Base-by-base conservation (phyloP, 306 rosid species). In the Vigna trinervia region DNA sequence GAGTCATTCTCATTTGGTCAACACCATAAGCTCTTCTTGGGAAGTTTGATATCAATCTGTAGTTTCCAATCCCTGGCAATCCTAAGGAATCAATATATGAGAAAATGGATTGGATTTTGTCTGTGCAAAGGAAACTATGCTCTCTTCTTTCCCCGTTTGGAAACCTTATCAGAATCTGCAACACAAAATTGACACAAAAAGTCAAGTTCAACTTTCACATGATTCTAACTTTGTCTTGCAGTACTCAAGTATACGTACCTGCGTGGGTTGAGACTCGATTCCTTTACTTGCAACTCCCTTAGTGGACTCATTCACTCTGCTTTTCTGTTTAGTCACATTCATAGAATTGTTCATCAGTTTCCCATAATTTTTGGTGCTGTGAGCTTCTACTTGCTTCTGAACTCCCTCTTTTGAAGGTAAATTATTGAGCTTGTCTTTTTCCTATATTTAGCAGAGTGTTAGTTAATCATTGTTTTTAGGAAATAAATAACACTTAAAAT, bases 81-180 rank as follows among this genome's bases (percentile, higher is more conserved):
- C 85, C 84, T 69, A 93, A 60, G 68, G 98, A 91, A 76, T 91
- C 86, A 0, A 93, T 83, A 84, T 82, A 89, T 61, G 90, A 74
- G 83, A 89, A 93, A 67, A 93, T 83, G 41, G 92, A 79, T 28
- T 91, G 87, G 63, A 89, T 73, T 81, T 88, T 91, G 75, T 93
- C 98, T 38, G 79, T 83, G 87, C 87, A 47, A 78, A 73, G 70
- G 63, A 93, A 93, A 47, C 78, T 84, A 41, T 84, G 90, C 84
- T 91, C 91, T 81, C 90, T 88, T 80, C 91, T 93, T 86, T 93
- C 95, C 0, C 98, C 95, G 28, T 91, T 93, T 59, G 98, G 95
- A 84, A 93, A 91, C 89, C 98, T 89, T 80, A 93, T 80, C 34
- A 80, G 70, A 71, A 75, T 84, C 76, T 80, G 79, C 28, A 36